phyloP scores from a whole-genome alignment of 2,329 filamentous ascomycete species.

The Ophiostoma tasmaniense region DNA sequence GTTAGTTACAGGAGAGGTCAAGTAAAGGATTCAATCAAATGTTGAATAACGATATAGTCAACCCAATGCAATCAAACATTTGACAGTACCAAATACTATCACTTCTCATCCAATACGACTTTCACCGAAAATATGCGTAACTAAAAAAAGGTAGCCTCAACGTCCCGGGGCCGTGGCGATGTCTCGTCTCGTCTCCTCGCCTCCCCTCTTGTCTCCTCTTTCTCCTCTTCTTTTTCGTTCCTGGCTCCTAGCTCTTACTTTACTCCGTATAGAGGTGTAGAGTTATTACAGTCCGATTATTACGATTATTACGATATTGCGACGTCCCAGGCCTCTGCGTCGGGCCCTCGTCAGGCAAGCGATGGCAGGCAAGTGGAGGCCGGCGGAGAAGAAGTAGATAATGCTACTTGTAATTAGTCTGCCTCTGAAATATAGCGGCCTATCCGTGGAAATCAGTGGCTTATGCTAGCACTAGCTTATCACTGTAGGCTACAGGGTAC shows the following conservation, averaged over 20 bases:
- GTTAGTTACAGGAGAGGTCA: not conserved
- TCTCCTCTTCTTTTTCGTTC: not conserved
- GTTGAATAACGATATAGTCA: not conserved
- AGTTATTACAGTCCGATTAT: not conserved
- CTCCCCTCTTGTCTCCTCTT: not conserved
- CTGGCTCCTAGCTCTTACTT: not conserved
- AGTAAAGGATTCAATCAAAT: not conserved
- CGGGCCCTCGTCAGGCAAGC: slow-evolving; percentile 3
- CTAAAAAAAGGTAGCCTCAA: not conserved
- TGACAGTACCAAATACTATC: not conserved
- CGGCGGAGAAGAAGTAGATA: not conserved
- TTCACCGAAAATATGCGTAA: not conserved
- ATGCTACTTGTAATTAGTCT: not conserved
- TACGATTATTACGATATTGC: not conserved
- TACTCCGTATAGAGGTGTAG: not conserved
- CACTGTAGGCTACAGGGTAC: too few relatives aligned
- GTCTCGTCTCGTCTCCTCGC: not conserved
- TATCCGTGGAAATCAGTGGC: not conserved
- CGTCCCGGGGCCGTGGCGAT: not conserved
- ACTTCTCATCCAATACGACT: not conserved
- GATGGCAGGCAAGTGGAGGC: slow-evolving; percentile 3
- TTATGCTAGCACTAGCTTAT: not conserved
- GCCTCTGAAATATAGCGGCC: not conserved
- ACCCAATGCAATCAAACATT: not conserved
- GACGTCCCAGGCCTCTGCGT: slow-evolving; percentile 7